Base-by-base conservation (phyloP, 345 rosid species). In the Eutrema yunnanense region DNA sequence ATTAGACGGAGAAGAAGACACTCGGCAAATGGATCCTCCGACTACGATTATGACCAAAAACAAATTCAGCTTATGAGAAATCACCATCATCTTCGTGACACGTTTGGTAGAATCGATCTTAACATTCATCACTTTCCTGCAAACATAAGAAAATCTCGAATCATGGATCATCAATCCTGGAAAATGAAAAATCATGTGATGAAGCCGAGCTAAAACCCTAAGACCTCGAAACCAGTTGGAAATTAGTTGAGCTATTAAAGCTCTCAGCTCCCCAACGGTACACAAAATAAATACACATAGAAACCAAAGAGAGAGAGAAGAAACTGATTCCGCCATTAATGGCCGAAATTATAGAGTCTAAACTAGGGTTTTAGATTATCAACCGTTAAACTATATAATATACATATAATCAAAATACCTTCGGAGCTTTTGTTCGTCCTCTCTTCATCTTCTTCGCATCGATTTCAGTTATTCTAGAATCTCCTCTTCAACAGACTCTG, bases 181-280 rank as follows among this genome's bases (percentile, higher is more conserved):
- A 8, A 37, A 37, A 37, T 8, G 8, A 4, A 53, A 4, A 22
- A 47, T 48, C 58, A 26, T 48, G 65, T 57, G 47, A 32, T 55
- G 43, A 56, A 34, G 43, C 42, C 60, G 51, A 73, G 61, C 52
- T 70, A 63, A 76, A 76, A 69, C 71, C 79, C 75, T 62, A 76
- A 62, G 72, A 73, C 65, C 33, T 55, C 40, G 43, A 55, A 65
- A 55, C 60, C 3, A 73, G 71, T 48, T 29, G 72, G 34, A 62
- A 36, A 64, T 73, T 73, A 57, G 61, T 65, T 74, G 66, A 76
- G 80, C 41, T 53, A 62, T 62, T 69, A 69, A 76, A 69, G 65
- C 65, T 76, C 42, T 65, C 46, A 60, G 4, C 73, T 67, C 0
- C 75, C 51, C 71, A 76, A 76, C 75, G 11, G 75, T 76, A 70